Base-by-base conservation (phyloP, 345 rosid genomes). In the Gossypium rotundifolium region DNA sequence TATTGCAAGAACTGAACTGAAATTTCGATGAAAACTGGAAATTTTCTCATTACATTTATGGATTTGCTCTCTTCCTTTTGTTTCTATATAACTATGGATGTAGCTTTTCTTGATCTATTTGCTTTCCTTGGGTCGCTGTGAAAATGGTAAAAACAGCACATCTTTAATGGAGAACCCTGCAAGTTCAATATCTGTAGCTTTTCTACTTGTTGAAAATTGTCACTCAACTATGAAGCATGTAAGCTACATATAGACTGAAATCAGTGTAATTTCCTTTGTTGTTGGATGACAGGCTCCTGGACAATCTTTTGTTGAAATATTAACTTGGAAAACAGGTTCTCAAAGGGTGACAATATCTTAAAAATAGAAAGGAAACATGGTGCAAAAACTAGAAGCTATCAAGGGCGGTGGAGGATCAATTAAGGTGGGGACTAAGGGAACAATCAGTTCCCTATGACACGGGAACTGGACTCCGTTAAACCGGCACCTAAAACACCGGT, bases 371-470 rank as follows among this genome's bases (percentile, higher is more conserved):
- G 64, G 48, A 79, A 82, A 76, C 62, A 92, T 93, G 99, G 93
- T 79, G 78, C 96, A 85, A 83, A 88, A 85, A 73, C 87, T 89
- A 60, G 98, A 93, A 89, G 81, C 87, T 76, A 83, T 88, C 82
- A 88, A 75, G 82, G 89, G 90, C 23, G 94, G 92, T 72, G 98
- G 97, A 78, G 99, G 97, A 77, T 88, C 98, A 22, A 84, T 93
- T 80, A 88, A 79, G 82, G 83, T 95, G 23, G 99, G 99, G 65
- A 81, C 98, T 5, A 93, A 89, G 1, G 98, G 99, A 75, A 91
- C 94, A 60, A 86, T 95, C 27, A 78, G 94, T 72, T 78, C 94
- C 75, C 82, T 71, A 91, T 95, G 90, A 86, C 92, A 12, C 88
- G 86, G 75, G 99, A 95, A 84, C 79, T 95, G 76, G 96, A 93